Conservation (phyloP, 2,329 filamentous ascomycete genomes). For the Neurospora crassa region DNA sequence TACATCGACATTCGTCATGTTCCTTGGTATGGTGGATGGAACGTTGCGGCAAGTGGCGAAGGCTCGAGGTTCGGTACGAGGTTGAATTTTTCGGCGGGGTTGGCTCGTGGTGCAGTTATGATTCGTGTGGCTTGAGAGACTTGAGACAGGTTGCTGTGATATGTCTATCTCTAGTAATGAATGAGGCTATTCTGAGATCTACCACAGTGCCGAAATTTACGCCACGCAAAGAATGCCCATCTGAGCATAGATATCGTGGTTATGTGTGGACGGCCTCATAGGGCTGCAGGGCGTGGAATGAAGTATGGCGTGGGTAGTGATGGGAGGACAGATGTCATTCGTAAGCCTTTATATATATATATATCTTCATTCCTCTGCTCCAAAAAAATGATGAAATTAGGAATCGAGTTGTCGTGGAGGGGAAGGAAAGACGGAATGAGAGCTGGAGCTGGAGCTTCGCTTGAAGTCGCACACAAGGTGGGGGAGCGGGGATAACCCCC, state of each 20-base stretch:
- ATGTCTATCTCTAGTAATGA: not conserved
- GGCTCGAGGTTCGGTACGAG: not conserved
- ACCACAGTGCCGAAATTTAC: not conserved
- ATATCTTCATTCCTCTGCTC: too few species aligned
- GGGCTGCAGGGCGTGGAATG: not conserved
- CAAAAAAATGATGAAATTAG: not conserved
- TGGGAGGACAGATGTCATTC: not conserved
- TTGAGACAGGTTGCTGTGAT: not conserved
- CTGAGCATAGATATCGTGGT: not conserved
- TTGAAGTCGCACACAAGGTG: not conserved
- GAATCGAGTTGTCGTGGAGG: not conserved
- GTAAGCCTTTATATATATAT: too few species aligned
- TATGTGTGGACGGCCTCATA: not conserved
- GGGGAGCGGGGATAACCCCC: not conserved
- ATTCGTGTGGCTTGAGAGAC: not conserved
- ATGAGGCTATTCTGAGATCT: not conserved
- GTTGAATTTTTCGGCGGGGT: not conserved
- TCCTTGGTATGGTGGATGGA: not conserved
- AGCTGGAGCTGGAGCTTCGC: not conserved
- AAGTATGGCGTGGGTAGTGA: not conserved
- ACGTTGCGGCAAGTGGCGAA: not conserved
- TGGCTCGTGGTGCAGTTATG: not conserved
- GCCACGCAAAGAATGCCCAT: not conserved
- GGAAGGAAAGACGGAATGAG: not conserved
- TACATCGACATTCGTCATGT: not conserved